A percentile compares a stretch with the other conserved stretches of the same genome.
These are phyloP conservation scores for Podaxis carcinomalis DNA, from an alignment of 768 basidiomycete species.

Conservation along the genomic window DNA sequence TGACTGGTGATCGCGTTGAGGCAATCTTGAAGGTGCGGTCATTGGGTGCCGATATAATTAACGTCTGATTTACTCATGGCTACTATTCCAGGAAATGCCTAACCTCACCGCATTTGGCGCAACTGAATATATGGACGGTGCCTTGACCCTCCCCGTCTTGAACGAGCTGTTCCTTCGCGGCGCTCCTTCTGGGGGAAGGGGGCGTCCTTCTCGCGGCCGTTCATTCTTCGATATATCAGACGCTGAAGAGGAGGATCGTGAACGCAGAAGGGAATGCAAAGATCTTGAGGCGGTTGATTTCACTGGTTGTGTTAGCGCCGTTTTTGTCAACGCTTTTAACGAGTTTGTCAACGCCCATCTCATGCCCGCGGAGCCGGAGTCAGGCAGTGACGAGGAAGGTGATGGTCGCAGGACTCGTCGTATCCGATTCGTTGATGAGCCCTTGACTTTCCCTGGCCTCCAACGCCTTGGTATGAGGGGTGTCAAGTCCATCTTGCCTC, in stretches of 20 bases:
- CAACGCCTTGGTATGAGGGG: constrained; percentile 79
- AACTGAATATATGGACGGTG: constrained; percentile 97
- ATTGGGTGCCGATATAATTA: constrained; percentile 1
- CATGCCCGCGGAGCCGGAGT: constrained; percentile 37
- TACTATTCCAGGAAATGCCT: constrained; percentile 68
- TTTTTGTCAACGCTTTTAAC: constrained; percentile 81
- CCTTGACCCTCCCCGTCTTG: constrained; percentile 79
- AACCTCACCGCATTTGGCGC: constrained; percentile 88
- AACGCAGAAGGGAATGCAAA: constrained; percentile 66
- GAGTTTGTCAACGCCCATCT: constrained; percentile 77
- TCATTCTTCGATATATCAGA: constrained; percentile 46
- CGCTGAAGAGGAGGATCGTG: constrained; percentile 71
- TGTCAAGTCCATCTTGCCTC: constrained; percentile 70
- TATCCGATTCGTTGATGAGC: constrained; percentile 40
- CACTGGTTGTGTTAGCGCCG: constrained; percentile 90
- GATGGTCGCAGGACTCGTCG: constrained; percentile 25
- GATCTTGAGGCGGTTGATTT: constrained; percentile 88
- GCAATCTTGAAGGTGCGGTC: constrained; percentile 67
- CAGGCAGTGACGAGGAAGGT: constrained; percentile 40
- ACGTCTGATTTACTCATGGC: constrained; percentile 12
- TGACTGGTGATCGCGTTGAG: constrained; percentile 83
- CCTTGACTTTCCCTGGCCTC: constrained; percentile 62
- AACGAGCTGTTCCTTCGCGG: constrained; percentile 91
- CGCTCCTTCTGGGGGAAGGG: constrained; percentile 59
- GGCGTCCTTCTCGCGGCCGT: constrained; percentile 66